phyloP scores from a whole-genome alignment of 2,329 filamentous ascomycete species.

The Aureobasidium leucospermi region DNA sequence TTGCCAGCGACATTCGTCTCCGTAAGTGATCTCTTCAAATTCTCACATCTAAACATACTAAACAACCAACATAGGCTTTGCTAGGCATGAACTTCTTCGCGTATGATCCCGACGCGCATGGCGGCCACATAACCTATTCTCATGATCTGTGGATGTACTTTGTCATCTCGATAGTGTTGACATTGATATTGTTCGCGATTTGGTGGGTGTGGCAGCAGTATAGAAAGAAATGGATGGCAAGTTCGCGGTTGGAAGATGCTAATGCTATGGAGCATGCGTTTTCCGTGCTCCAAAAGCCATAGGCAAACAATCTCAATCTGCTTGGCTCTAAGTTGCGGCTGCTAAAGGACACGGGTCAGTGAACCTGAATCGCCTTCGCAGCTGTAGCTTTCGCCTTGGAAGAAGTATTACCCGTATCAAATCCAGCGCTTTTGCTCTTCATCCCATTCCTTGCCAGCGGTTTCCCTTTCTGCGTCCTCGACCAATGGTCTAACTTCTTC shows the following conservation, averaged over 20 bases:
- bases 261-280: background rate
- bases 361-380: no score
- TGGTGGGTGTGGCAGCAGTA: slow-evolving; percentile 1
- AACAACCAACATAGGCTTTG: background rate
- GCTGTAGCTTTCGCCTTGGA: no score
- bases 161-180: background rate
- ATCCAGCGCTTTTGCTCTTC: background rate
- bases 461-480: background rate
- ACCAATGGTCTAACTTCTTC: background rate
- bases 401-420: background rate
- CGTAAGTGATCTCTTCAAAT: background rate
- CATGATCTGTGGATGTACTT: slow-evolving; percentile 8
- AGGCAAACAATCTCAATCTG: no score
- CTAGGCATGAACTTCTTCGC: slow-evolving; percentile 6
- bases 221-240: background rate
- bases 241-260: background rate
- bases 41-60: background rate
- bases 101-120: background rate
- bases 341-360: no score
- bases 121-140: background rate
- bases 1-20: slow-evolving; percentile 24
- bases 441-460: background rate
- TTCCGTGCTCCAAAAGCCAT: background rate
- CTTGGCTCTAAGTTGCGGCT: no score
- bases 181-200: background rate